These are phyloP conservation scores for Metrosideros polymorpha DNA, from an alignment of 441 rosid genomes.

Conservation along the genomic window DNA sequence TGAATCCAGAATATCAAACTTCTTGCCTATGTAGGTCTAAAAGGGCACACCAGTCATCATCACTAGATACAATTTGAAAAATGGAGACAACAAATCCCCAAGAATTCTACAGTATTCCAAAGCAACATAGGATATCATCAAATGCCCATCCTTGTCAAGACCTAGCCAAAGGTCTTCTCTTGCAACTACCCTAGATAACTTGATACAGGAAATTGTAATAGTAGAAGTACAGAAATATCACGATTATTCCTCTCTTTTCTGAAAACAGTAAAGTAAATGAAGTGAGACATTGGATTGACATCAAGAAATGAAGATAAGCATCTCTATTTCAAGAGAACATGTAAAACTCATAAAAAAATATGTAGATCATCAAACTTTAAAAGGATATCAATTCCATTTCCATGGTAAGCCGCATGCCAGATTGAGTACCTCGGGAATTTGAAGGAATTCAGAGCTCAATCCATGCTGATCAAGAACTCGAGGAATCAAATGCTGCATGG, in stretches of 20 bases:
- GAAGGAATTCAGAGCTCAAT: constrained; percentile 80
- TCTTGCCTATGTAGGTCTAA: neutral
- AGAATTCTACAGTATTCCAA: neutral
- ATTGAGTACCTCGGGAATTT: constrained; percentile 82
- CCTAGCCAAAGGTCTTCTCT: neutral
- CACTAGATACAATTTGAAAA: neutral
- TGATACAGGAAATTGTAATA: neutral
- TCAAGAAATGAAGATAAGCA: neutral
- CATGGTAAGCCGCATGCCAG: neutral
- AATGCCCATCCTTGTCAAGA: neutral
- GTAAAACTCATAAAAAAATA: neutral
- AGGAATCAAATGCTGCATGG: constrained; percentile 89
- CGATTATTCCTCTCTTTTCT: neutral
- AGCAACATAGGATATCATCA: neutral
- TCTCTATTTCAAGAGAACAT: neutral
- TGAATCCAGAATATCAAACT: neutral
- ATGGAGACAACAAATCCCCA: neutral
- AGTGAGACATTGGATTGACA: neutral
- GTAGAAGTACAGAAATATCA: neutral
- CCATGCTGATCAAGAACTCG: constrained; percentile 97
- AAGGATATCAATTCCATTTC: neutral
- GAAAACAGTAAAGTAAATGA: neutral
- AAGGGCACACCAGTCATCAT: neutral
- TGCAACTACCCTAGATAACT: neutral
- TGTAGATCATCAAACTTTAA: neutral